Percentiles rank a stretch among this genome's conserved stretches.
Evolutionary conservation across 805 yeast species (phyloP).

Genomic region (Candida adriatica): DNA sequence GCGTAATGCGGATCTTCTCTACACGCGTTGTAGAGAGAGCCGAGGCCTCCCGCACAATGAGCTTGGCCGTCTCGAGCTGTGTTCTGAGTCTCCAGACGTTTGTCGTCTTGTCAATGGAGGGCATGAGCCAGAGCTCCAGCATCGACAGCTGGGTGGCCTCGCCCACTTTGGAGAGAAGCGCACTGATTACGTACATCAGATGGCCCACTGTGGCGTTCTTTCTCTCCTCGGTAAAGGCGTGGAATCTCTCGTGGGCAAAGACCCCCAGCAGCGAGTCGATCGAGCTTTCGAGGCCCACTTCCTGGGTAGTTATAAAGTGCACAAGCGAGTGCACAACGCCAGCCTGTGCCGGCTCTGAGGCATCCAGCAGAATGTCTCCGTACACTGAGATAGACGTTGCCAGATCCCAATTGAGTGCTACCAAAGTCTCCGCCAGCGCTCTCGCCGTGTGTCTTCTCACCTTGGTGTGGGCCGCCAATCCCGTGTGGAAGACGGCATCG

Average conservation of each 20-base stretch:
- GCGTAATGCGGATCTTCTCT: slow-evolving; percentile 21
- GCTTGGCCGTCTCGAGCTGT: slow-evolving; percentile 20
- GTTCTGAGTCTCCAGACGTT: slow-evolving; percentile 10
- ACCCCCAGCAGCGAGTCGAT: slow-evolving; percentile 23
- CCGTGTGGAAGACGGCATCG: slow-evolving; percentile 13
- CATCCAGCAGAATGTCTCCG: slow-evolving; percentile 20
- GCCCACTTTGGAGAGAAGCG: slow-evolving; percentile 22
- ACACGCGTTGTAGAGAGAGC: slow-evolving; percentile 18
- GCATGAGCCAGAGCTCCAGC: slow-evolving; percentile 18
- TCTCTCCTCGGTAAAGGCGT: slow-evolving; percentile 13
- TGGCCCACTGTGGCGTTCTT: slow-evolving; percentile 15
- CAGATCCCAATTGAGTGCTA: slow-evolving; percentile 15
- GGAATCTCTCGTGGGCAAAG: slow-evolving; percentile 24
- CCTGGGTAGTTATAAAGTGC: slow-evolving; percentile 26
- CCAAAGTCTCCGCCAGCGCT: slow-evolving; percentile 29
- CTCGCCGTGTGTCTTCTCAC: slow-evolving; percentile 25
- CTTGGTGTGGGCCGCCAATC: slow-evolving; percentile 13
- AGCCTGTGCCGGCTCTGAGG: slow-evolving; percentile 19
- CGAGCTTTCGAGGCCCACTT: slow-evolving; percentile 21
- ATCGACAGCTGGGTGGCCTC: slow-evolving; percentile 29
- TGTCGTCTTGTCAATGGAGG: slow-evolving; percentile 7
- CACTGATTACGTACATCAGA: slow-evolving; percentile 21
- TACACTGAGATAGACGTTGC: slow-evolving; percentile 16
- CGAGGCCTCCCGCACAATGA: slow-evolving; percentile 25
- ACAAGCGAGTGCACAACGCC: slow-evolving; percentile 32